These are phyloP conservation scores for Gossypium sturtianum DNA, from an alignment of 345 rosid species.

Conservation along the genomic window DNA sequence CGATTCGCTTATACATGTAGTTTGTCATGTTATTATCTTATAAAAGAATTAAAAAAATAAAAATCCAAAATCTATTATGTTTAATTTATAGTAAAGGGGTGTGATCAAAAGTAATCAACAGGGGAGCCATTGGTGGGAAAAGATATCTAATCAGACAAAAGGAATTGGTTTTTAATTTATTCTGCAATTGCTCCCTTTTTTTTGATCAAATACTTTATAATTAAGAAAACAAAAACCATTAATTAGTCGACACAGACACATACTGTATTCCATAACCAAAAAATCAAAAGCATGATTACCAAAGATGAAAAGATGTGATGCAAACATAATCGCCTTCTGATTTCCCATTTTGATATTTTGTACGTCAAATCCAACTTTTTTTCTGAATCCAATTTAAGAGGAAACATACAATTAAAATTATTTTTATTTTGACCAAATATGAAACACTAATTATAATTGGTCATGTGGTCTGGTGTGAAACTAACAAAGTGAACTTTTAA, in stretches of 20 bases:
- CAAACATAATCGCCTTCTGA: neutral
- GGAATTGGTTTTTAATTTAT: too few relatives aligned
- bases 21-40: too few relatives aligned
- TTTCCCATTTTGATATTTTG: neutral
- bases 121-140: too few relatives aligned
- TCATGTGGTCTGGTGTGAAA: slow-evolving; percentile 7
- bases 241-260: neutral
- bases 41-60: too few relatives aligned
- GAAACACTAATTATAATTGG: slow-evolving; percentile 22
- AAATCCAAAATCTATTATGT: too few relatives aligned
- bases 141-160: too few relatives aligned
- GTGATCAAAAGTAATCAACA: too few relatives aligned
- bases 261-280: neutral
- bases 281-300: neutral
- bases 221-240: neutral
- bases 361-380: neutral
- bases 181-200: too few relatives aligned
- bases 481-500: neutral
- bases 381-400: neutral
- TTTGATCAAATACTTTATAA: too few relatives aligned
- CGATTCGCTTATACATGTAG: too few relatives aligned
- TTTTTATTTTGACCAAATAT: slow-evolving; percentile 16
- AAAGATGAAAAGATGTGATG: neutral
- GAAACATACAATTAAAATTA: neutral
- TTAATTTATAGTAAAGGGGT: too few relatives aligned